These are phyloP conservation scores for Ceratocystis lukuohia DNA, from an alignment of 2,329 filamentous ascomycete species.

Conservation along the genomic window DNA sequence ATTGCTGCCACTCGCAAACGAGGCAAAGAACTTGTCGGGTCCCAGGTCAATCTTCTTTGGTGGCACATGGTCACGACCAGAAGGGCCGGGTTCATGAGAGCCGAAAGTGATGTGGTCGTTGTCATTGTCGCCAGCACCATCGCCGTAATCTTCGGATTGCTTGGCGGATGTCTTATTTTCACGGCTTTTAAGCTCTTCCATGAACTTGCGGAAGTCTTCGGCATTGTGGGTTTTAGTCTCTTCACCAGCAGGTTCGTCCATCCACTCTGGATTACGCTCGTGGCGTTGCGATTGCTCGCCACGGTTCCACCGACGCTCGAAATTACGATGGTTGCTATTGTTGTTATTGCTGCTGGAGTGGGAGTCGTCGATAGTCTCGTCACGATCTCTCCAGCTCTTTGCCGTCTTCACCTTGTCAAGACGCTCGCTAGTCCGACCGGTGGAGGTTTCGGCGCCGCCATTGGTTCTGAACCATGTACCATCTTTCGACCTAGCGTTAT, in stretches of 20 bases:
- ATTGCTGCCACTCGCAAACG: slow-evolving; percentile 32
- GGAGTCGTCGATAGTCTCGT: slow-evolving; percentile 43
- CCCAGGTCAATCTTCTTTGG: slow-evolving; percentile 41
- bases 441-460: slow-evolving; percentile 27
- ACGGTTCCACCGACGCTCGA: slow-evolving; percentile 42
- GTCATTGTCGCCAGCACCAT: slow-evolving; percentile 28
- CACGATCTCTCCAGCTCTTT: slow-evolving; percentile 48
- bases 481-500: slow-evolving; percentile 46
- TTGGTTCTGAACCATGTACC: slow-evolving; percentile 65
- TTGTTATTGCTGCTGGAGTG: slow-evolving; percentile 32
- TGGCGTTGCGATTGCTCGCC: slow-evolving; percentile 41
- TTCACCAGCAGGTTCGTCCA: slow-evolving; percentile 61
- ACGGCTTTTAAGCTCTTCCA: slow-evolving; percentile 69
- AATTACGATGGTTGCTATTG: slow-evolving; percentile 24
- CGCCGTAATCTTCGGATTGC: slow-evolving; percentile 20
- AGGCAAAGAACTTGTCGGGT: slow-evolving; percentile 65
- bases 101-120: background rate
- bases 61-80: slow-evolving; percentile 9
- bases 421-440: slow-evolving; percentile 36
- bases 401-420: slow-evolving; percentile 35
- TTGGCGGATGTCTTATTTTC: slow-evolving; percentile 22
- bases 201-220: slow-evolving; percentile 90
- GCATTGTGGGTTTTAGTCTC: slow-evolving; percentile 61
- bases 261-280: slow-evolving; percentile 83
- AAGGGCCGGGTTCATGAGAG: slow-evolving; percentile 10